phyloP scores from a whole-genome alignment of 352 stramenopile species.

The Pythium utonaiense region DNA sequence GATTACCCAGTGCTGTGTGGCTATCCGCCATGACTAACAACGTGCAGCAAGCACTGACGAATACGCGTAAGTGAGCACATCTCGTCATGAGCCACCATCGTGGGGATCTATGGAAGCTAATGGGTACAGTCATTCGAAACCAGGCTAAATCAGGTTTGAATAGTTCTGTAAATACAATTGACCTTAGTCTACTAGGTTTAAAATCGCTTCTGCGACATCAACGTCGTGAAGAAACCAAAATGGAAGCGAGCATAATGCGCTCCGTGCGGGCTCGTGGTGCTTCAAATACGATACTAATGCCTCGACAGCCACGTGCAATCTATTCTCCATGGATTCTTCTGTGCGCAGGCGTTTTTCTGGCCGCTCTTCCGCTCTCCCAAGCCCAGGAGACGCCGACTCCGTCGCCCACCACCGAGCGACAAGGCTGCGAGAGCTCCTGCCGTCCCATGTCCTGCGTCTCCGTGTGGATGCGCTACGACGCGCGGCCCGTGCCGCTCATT shows the following conservation, averaged over 20 bases:
- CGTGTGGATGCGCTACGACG: conserved; percentile 48
- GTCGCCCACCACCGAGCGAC: background rate
- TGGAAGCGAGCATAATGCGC: background rate
- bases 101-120: too few relatives aligned
- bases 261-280: background rate
- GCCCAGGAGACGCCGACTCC: conserved; percentile 7
- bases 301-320: background rate
- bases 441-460: conserved; percentile 29
- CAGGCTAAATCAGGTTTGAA: background rate
- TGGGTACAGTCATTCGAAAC: too few relatives aligned
- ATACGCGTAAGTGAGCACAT: too few relatives aligned
- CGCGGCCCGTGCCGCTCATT: conserved; percentile 38
- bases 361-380: background rate
- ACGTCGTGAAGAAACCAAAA: background rate
- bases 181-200: background rate
- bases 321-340: background rate
- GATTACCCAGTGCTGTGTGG: too few relatives aligned
- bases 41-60: too few relatives aligned
- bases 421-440: conserved; percentile 11
- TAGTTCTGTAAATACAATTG: background rate
- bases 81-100: too few relatives aligned
- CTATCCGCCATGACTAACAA: too few relatives aligned
- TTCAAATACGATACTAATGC: too few relatives aligned
- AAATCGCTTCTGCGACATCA: background rate
- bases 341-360: background rate